Conservation (phyloP, 345 rosid genomes). For the Eucalyptus paniculata region DNA sequence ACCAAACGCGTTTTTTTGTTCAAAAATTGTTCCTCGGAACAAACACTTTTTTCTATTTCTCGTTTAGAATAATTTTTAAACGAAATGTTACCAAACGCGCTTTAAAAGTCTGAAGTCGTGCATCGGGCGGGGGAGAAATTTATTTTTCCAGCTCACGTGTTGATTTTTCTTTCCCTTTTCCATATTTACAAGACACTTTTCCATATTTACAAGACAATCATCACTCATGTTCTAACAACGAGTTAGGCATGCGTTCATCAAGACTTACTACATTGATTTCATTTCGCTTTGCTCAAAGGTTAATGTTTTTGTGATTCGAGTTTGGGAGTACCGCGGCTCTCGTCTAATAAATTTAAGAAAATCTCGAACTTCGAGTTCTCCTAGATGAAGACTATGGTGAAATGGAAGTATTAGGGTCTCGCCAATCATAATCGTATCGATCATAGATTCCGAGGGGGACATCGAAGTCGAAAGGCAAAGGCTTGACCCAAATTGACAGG, state of each 20-base stretch:
- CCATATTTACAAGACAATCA: not conserved
- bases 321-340: not conserved
- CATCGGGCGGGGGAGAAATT: not conserved
- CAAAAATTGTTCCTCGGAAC: no score
- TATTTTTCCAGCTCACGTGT: not conserved
- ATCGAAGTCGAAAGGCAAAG: not conserved
- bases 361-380: not conserved
- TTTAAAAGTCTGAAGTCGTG: not conserved
- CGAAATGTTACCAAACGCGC: no score
- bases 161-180: not conserved
- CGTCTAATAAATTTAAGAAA: no score
- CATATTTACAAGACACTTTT: not conserved
- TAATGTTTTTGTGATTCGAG: not conserved
- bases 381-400: not conserved
- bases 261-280: not conserved
- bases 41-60: fast-evolving
- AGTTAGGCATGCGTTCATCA: not conserved
- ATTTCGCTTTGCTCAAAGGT: no score
- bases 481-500: not conserved
- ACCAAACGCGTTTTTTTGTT: no score
- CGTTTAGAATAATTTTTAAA: no score
- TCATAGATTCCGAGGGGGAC: not conserved
- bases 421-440: not conserved
- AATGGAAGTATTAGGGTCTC: not conserved
- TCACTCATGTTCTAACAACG: not conserved